phyloP scores from a whole-genome alignment of 2,329 filamentous ascomycete species.

The Microdochium trichocladiopsis region DNA sequence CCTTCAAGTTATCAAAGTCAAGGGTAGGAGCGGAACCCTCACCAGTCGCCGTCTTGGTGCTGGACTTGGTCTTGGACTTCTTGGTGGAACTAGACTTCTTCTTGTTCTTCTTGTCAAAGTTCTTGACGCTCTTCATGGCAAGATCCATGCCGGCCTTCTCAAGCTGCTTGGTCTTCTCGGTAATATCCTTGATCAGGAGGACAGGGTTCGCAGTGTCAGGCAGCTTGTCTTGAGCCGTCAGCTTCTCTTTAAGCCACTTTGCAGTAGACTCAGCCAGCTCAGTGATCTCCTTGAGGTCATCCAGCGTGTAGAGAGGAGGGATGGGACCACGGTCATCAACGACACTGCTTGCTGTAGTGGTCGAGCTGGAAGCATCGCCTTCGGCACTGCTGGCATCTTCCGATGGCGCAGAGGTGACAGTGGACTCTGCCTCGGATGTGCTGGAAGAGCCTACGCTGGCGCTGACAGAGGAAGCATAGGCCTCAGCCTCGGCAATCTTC shows the following conservation, averaged over 20 bases:
- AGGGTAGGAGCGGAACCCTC: slow-evolving; percentile 26
- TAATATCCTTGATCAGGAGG: slow-evolving; percentile 65
- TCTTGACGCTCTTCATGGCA: slow-evolving; percentile 60
- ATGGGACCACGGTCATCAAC: slow-evolving; percentile 46
- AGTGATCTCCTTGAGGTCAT: slow-evolving; percentile 63
- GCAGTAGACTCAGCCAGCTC: slow-evolving; percentile 54
- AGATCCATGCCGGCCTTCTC: slow-evolving; percentile 64
- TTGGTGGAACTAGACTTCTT: slow-evolving; percentile 27
- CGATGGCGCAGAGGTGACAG: slow-evolving; percentile 38
- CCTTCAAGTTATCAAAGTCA: slow-evolving; percentile 26
- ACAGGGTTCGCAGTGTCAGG: slow-evolving; percentile 65
- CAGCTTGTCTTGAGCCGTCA: slow-evolving; percentile 65
- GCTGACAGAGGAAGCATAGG: slow-evolving; percentile 45
- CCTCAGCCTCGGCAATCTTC: slow-evolving; percentile 63
- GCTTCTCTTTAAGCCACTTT: slow-evolving; percentile 69
- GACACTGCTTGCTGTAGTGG: slow-evolving; percentile 29
- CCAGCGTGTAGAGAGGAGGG: slow-evolving; percentile 62
- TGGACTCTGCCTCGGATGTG: slow-evolving; percentile 29
- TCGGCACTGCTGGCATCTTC: slow-evolving; percentile 57
- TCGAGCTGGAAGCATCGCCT: slow-evolving; percentile 47
- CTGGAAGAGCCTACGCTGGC: slow-evolving; percentile 42
- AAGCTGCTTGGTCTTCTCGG: slow-evolving; percentile 62
- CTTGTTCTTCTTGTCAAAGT: slow-evolving; percentile 40
- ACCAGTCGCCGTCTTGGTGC: slow-evolving; percentile 24
- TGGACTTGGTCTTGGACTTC: slow-evolving; percentile 35